phyloP scores from a whole-genome alignment of 1,139 yeast species.

The Magnusiomyces fungicola region DNA sequence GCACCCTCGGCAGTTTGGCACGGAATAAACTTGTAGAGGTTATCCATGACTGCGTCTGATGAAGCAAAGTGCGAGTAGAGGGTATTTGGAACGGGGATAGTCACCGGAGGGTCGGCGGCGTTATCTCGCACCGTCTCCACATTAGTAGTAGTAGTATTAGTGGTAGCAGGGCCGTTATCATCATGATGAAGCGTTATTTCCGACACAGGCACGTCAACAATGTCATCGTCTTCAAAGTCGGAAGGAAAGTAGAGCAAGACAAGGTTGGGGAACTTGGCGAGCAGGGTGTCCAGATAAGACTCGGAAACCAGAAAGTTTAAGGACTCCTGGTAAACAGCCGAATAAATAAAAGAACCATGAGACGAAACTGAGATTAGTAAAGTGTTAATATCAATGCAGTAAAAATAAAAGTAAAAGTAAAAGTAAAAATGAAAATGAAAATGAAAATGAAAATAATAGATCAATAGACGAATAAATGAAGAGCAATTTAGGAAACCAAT shows the following conservation, averaged over 20 bases:
- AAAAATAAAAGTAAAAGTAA: background rate
- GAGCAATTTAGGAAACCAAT: too few species aligned
- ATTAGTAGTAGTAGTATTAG: background rate
- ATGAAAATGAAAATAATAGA: background rate
- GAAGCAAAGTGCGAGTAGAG: background rate
- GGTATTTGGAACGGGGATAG: background rate
- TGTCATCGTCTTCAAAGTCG: background rate
- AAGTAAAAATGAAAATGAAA: background rate
- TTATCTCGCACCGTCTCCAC: too few species aligned
- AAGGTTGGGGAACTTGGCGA: background rate
- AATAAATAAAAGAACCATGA: background rate
- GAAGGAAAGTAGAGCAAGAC: background rate
- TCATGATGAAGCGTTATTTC: background rate
- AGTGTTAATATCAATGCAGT: background rate
- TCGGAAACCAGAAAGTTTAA: background rate
- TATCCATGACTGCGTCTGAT: background rate
- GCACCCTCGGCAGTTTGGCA: background rate
- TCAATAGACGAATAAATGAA: background rate
- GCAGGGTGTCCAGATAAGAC: background rate
- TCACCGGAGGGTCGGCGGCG: too few species aligned
- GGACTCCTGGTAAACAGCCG: background rate
- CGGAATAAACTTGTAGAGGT: background rate
- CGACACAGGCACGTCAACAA: background rate
- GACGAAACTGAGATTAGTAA: background rate
- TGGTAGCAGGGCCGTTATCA: background rate